Evolutionary conservation across 2,329 filamentous ascomycete species (phyloP), one percentile per base, ranked within the genome.

Genomic region (Fusarium tupiense): DNA sequence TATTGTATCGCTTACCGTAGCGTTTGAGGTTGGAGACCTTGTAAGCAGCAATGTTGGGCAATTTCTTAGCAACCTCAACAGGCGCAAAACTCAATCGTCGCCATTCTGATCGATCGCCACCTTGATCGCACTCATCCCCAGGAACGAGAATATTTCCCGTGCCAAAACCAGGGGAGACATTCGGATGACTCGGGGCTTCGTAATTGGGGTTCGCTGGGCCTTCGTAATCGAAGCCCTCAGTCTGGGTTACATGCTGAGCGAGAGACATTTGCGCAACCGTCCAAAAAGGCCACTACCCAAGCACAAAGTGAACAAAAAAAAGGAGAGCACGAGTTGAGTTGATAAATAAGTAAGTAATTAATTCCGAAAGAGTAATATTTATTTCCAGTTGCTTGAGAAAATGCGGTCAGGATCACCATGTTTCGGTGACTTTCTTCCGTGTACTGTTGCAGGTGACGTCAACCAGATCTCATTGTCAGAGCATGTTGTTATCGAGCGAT

Each of bases 151-250:
- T 46, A 11, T 67, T 58, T 7, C 46, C 59, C 0, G 62, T 56
- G 3, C 56, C 59, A 8, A 67, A 71, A 1, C 49, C 53, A 8
- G 43, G 53, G 2, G 29, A 52, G 9, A 64, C 33, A 11, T 4
- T 61, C 3, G 50, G 54, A 14, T 58, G 47, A 16, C 52, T 38
- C n/a, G 57, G 61, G n/a, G 47, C 67, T 60, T 73, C 71, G 2
- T 73, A 74, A 8, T 62, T 73, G 62, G 68, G 62, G 61, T 74
- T 60, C 57, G 77, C 68, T 75, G 73, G 76, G 58, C 76, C 75
- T 68, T 81, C 80, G 54, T 83, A 83, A 69, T 85, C 84, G 69
- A 85, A 82, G 69, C 84, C 84, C 77, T 85, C 83, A 13, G 62
- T 61, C 54, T 83, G 80, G 22, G 83, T 85, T 61, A 85, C 82